A percentile compares a stretch with the other conserved stretches of the same genome.
These are phyloP conservation scores for Fraxinus angustifolia DNA, from an alignment of 305 asterid genomes.

Conservation along the genomic window DNA sequence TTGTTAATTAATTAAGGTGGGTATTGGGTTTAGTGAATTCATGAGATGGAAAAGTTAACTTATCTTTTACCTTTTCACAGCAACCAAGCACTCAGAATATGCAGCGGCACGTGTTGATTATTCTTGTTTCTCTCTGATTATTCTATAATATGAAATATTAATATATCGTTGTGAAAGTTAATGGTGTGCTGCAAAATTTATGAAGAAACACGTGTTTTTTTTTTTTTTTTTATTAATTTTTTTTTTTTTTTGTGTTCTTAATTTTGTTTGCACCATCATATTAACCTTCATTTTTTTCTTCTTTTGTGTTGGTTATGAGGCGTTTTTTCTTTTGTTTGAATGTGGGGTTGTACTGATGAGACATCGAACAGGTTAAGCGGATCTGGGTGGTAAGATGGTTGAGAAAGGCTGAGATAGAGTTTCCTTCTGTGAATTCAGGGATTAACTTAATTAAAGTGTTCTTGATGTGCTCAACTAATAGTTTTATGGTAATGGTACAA, in stretches of 20 bases:
- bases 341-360: not conserved
- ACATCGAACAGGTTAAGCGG: not conserved
- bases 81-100: not conserved
- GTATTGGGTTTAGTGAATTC: not conserved
- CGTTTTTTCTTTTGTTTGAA: not conserved
- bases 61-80: not conserved
- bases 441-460: not conserved
- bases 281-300: not conserved
- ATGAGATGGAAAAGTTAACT: not conserved
- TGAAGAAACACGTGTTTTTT: not conserved
- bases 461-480: not conserved
- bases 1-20: not conserved
- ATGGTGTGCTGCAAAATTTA: not conserved
- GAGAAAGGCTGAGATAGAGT: not conserved
- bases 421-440: not conserved
- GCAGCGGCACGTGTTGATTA: not conserved
- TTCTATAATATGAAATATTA: not conserved
- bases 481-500: not conserved
- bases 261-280: not conserved
- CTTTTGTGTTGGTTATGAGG: not conserved
- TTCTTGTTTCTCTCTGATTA: constrained; percentile 4
- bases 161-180: not conserved
- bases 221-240: not conserved
- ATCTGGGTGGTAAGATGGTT: not conserved
- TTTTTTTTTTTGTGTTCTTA: not conserved